phyloP scores from a whole-genome alignment of 148 eudicot species.

The Dianthus caryophyllus region DNA sequence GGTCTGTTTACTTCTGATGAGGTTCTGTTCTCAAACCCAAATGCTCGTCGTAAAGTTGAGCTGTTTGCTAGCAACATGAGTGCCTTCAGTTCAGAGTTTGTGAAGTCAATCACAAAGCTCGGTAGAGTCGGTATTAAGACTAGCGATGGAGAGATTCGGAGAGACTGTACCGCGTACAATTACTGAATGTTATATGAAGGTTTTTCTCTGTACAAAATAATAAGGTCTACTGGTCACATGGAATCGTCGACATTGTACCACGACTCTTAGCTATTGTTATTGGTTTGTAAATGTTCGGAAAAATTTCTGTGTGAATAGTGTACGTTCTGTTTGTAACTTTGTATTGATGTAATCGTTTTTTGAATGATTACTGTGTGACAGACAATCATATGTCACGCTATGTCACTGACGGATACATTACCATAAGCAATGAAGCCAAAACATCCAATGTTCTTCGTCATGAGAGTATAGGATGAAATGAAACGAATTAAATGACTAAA shows the following conservation, averaged over 20 bases:
- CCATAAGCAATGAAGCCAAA: background rate
- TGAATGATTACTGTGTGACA: background rate
- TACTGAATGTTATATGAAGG: background rate
- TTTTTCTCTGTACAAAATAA: background rate
- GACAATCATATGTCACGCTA: background rate
- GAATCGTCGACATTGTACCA: background rate
- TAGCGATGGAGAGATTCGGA: slow-evolving; percentile 47
- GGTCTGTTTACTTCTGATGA: slow-evolving; percentile 61
- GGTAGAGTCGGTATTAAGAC: slow-evolving; percentile 53
- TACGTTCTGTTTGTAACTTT: background rate
- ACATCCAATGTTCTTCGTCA: background rate
- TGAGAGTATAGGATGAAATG: no score
- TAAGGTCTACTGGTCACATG: background rate
- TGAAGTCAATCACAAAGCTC: slow-evolving; percentile 48
- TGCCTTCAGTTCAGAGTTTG: slow-evolving; percentile 37
- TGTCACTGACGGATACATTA: background rate
- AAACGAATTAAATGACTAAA: no score
- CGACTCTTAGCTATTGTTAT: background rate
- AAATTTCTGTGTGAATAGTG: background rate
- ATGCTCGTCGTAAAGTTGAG: slow-evolving; percentile 32
- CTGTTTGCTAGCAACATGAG: slow-evolving; percentile 37
- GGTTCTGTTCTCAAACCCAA: slow-evolving; percentile 37
- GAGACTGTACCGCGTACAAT: slow-evolving; percentile 44
- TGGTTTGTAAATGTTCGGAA: slow-evolving; percentile 1
- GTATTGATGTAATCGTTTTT: background rate